phyloP scores from a whole-genome alignment of 1,284 basidiomycete genomes.

The Anthracocystis panici-leucophaei region DNA sequence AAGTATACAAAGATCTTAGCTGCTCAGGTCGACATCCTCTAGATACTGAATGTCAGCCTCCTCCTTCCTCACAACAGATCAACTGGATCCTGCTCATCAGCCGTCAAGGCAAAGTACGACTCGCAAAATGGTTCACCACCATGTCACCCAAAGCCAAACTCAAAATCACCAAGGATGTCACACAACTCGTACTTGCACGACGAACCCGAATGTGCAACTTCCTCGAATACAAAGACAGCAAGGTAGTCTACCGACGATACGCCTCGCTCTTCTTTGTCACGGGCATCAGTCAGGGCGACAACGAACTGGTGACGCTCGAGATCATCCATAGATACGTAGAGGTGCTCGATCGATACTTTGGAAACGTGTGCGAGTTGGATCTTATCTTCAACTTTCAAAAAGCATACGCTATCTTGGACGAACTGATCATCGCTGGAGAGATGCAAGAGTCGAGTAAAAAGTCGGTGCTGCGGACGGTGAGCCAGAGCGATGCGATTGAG shows the following conservation, averaged over 20 bases:
- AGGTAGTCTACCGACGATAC: conserved; percentile 95
- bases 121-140: conserved; percentile 99
- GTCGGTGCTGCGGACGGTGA: conserved; percentile 86
- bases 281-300: conserved; percentile 89
- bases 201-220: conserved; percentile 99
- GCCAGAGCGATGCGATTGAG: conserved; percentile 70
- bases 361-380: conserved; percentile 76
- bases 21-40: background rate
- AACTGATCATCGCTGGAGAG: conserved; percentile 97
- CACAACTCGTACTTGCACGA: conserved; percentile 94
- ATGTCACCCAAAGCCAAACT: conserved; percentile 92
- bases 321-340: conserved; percentile 99
- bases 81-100: conserved; percentile 89
- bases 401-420: conserved; percentile 77
- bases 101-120: conserved; percentile 95
- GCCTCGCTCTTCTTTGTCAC: conserved; percentile 98
- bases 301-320: conserved; percentile 91
- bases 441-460: conserved; percentile 99
- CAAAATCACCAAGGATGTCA: conserved; percentile 99
- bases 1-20: background rate
- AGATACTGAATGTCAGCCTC: background rate
- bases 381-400: conserved; percentile 70
- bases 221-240: conserved; percentile 86
- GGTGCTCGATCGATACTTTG: conserved; percentile 98
- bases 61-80: conserved; percentile 53